Conservation (phyloP, 495 filamentous ascomycete genomes). For the Staphylotrichum tortipilum region DNA sequence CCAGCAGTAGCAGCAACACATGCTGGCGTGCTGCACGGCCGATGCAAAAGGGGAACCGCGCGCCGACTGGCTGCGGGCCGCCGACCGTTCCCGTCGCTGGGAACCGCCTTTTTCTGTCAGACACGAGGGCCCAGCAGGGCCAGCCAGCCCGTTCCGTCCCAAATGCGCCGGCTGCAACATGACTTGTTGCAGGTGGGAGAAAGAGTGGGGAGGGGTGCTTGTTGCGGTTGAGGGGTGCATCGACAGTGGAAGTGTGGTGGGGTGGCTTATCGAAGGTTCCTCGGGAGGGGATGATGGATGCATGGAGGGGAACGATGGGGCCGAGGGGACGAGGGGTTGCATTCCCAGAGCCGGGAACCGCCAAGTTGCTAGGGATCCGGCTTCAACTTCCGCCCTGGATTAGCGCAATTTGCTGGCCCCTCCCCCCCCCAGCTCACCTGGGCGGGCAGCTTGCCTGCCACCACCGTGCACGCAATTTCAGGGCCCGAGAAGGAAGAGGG, state of each 20-base stretch:
- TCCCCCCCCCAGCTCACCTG: no score
- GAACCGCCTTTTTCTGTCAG: no score
- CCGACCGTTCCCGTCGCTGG: background rate
- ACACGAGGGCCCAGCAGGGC: no score
- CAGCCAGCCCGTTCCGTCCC: slow-evolving; percentile 7
- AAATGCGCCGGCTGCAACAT: slow-evolving; percentile 8
- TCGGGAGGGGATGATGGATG: no score
- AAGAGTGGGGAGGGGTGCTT: slow-evolving; percentile 1
- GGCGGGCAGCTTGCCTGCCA: slow-evolving; percentile 7
- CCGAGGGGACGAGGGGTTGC: slow-evolving; percentile 14
- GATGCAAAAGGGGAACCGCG: slow-evolving; percentile 1
- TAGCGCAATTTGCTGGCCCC: slow-evolving; percentile 24
- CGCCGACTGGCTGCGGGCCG: slow-evolving; percentile 4
- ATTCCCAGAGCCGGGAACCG: slow-evolving; percentile 15
- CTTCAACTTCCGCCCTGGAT: slow-evolving; percentile 20
- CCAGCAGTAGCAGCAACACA: no score
- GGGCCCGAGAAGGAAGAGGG: no score
- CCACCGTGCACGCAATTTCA: slow-evolving; percentile 19
- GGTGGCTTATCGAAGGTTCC: slow-evolving; percentile 14
- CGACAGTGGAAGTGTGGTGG: background rate
- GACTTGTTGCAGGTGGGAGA: no score
- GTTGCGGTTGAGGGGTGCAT: background rate
- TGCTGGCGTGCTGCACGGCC: background rate
- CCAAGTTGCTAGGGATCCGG: slow-evolving; percentile 16
- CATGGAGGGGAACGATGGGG: no score